A percentile compares a stretch with the other conserved stretches of the same genome.
phyloP scores from a whole-genome alignment of 2,329 filamentous ascomycete genomes.

The Grosmannia clavigera region DNA sequence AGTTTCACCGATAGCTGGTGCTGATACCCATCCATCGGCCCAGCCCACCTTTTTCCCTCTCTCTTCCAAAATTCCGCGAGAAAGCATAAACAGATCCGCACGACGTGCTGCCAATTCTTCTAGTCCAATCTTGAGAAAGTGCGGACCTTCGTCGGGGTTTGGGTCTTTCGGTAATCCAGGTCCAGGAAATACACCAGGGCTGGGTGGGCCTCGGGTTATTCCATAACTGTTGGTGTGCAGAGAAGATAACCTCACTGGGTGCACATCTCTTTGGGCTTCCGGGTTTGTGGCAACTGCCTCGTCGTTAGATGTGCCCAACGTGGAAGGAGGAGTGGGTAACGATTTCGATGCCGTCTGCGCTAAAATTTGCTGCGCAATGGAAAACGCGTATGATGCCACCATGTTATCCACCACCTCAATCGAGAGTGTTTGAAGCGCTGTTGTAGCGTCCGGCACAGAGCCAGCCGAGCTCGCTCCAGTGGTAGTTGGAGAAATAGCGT shows the following conservation, averaged over 20 bases:
- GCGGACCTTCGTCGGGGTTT: conserved; percentile 27
- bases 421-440: conserved; percentile 13
- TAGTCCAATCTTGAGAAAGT: conserved; percentile 51
- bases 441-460: conserved; percentile 7
- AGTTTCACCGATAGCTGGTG: conserved; percentile 35
- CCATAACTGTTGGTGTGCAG: conserved; percentile 30
- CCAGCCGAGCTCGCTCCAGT: conserved; percentile 16
- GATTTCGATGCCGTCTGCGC: conserved; percentile 61
- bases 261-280: conserved; percentile 59
- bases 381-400: conserved; percentile 67
- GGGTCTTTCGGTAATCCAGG: conserved; percentile 23
- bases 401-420: conserved; percentile 56
- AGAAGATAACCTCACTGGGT: conserved; percentile 53
- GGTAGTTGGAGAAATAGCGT: conserved; percentile 29
- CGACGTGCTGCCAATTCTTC: conserved; percentile 73
- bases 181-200: conserved; percentile 41
- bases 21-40: conserved; percentile 61
- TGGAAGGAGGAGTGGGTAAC: conserved; percentile 52
- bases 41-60: conserved; percentile 61
- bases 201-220: conserved; percentile 24
- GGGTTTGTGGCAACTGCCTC: conserved; percentile 52
- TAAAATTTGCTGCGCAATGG: conserved; percentile 62
- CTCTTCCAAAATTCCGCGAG: conserved; percentile 65
- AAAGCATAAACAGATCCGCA: conserved; percentile 70
- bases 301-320: conserved; percentile 29